phyloP scores from a whole-genome alignment of 2,329 filamentous ascomycete species.

The Fusarium bulbicola region DNA sequence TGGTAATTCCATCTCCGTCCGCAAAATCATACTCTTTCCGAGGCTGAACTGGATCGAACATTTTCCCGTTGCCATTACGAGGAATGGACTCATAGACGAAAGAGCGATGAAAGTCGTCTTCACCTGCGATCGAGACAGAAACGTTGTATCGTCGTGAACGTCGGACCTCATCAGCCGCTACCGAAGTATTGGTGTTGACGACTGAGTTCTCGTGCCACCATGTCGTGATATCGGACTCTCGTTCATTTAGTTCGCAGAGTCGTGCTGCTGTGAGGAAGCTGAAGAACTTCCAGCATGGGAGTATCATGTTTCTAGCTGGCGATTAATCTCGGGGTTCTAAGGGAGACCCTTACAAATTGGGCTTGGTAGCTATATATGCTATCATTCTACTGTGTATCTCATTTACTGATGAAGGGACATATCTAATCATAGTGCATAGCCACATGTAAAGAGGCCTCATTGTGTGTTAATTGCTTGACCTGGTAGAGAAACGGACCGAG shows the following conservation, averaged over 20 bases:
- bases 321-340: accelerated
- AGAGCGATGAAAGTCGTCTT: not conserved
- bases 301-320: accelerated
- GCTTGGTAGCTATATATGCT: not conserved
- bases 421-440: not conserved
- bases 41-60: not conserved
- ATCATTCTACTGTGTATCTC: accelerated
- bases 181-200: not conserved
- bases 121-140: not conserved
- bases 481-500: not conserved
- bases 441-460: not conserved
- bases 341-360: accelerated
- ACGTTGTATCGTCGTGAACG: not conserved
- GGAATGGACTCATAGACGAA: not conserved
- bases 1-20: not conserved
- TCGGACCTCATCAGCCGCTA: not conserved
- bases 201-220: not conserved
- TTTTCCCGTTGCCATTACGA: not conserved
- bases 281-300: not conserved
- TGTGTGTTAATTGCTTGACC: not conserved
- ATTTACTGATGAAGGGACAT: not conserved
- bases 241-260: not conserved
- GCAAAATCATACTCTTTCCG: not conserved
- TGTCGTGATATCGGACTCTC: not conserved
- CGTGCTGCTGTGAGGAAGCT: not conserved